Conservation (phyloP, 2,329 filamentous ascomycete species). For the Exophiala viscosa region DNA sequence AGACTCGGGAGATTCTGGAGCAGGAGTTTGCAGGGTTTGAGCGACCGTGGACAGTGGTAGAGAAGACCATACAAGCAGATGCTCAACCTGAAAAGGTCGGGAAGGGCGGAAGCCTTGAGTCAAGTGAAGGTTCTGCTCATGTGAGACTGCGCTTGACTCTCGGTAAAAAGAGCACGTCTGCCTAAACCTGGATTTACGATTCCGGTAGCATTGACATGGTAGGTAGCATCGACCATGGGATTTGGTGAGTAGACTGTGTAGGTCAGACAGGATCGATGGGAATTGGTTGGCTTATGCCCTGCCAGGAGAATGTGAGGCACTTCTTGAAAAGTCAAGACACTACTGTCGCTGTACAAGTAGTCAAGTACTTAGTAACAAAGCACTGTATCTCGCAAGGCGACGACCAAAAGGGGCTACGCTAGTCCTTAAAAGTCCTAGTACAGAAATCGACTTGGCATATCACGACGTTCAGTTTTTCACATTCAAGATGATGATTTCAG, state of each 20-base stretch:
- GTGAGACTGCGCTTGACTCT: too few species aligned
- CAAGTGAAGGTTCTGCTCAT: neutral
- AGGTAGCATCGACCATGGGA: too few species aligned
- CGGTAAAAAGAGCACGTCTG: too few species aligned
- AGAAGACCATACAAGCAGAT: neutral
- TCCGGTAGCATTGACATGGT: too few species aligned
- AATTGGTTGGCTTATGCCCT: too few species aligned
- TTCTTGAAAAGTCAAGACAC: too few species aligned
- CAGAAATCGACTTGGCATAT: neutral
- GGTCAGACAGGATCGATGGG: too few species aligned
- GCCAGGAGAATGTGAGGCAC: too few species aligned
- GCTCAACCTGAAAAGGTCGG: neutral
- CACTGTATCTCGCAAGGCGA: neutral
- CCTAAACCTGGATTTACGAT: too few species aligned
- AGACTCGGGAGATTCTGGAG: constrained; percentile 45
- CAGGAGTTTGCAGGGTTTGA: constrained; percentile 23
- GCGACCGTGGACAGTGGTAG: constrained; percentile 18
- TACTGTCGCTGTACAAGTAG: too few species aligned
- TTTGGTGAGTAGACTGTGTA: too few species aligned
- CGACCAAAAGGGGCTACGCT: neutral
- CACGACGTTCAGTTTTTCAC: neutral
- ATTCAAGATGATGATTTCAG: neutral
- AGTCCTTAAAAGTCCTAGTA: neutral
- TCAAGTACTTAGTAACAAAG: neutral
- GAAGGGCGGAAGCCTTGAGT: neutral